Base-by-base conservation (phyloP, 179 eudicot species). In the Silene noctiflora region DNA sequence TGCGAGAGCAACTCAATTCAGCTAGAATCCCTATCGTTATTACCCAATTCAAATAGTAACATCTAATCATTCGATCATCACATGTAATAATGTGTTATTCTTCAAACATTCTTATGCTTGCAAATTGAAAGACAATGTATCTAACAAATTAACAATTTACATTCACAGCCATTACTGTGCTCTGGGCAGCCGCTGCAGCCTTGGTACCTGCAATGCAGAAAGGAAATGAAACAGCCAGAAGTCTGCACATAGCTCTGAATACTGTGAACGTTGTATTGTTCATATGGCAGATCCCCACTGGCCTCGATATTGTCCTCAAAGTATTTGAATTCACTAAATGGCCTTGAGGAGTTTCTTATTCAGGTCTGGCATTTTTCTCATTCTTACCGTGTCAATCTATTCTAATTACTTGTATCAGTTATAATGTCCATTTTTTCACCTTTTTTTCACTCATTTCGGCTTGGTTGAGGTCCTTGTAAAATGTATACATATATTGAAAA, bases 181-280 rank as follows among this genome's bases (percentile, higher is more conserved):
- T 93, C 22, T 93, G 98, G 98, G 98, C 98, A 73, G 88, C 90
- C 46, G 97, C 97, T 4, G 99, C 97, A 9, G 91, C 99, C 24
- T 86, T 93, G 65, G 98, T 95, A 69, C 98, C 98, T 3, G 83
- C 94, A 73, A 96, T 93, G 99, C 99, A 96, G 84, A 95, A 91
- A 85, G 99, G 99, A 79, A 91, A 81, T 56, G 98, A 96, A 69
- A 90, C 96, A 16, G 99, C 99, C 7, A 87, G 99, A 81, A 96
- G 71, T 86, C 94, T 96, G 73, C 99, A 96, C 85, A 91, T 96
- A 31, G 89, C 98, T 9, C 55, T 96, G 74, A 96, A 96, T 77
- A 82, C 82, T 19, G 39, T 96, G 61, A 96, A 96, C 69, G 91
- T 95, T n/a, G 68, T 76, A 19, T 91, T 96, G 73, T 96, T 95